These are phyloP conservation scores for Gleditsia sinensis DNA, from an alignment of 306 rosid species.

Conservation along the genomic window DNA sequence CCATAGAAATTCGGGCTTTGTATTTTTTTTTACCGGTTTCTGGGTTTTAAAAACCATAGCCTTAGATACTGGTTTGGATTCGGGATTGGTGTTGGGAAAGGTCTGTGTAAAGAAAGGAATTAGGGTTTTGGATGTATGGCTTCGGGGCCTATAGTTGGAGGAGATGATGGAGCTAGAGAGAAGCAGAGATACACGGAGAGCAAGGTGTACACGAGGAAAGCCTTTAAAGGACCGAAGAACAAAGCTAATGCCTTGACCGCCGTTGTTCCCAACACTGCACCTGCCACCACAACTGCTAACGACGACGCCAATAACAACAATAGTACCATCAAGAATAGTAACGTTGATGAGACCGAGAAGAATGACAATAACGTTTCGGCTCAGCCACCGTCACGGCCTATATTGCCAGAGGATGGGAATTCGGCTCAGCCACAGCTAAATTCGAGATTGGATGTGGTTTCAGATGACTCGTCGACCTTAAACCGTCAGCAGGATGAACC, in stretches of 20 bases:
- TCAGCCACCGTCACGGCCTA: conserved; percentile 23
- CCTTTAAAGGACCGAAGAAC: conserved; percentile 58
- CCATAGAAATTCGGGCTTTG: neutral
- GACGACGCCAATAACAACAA: neutral
- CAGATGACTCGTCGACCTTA: conserved; percentile 50
- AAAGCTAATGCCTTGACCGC: conserved; percentile 29
- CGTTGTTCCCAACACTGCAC: conserved; percentile 11
- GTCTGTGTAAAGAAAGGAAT: conserved; percentile 22
- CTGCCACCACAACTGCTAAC: neutral
- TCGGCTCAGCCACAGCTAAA: conserved; percentile 36
- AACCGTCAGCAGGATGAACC: conserved; percentile 43
- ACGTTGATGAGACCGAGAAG: conserved; percentile 15
- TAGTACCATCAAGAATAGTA: conserved; percentile 2
- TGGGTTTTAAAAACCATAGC: conserved; percentile 39
- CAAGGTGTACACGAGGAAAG: conserved; percentile 79
- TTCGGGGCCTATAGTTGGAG: conserved; percentile 76
- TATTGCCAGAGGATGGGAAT: conserved; percentile 44
- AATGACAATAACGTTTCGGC: conserved; percentile 27
- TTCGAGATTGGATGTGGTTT: conserved; percentile 45
- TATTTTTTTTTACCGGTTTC: conserved; percentile 18
- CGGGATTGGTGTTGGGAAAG: conserved; percentile 22
- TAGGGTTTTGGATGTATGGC: conserved; percentile 97
- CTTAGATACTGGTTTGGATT: conserved; percentile 23
- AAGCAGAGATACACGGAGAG: conserved; percentile 56
- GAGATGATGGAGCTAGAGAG: conserved; percentile 68